Percentiles rank a stretch among this genome's conserved stretches.
Evolutionary conservation across 2,329 filamentous ascomycete species (phyloP).

Genomic region (Ophiosphaerella narmari): DNA sequence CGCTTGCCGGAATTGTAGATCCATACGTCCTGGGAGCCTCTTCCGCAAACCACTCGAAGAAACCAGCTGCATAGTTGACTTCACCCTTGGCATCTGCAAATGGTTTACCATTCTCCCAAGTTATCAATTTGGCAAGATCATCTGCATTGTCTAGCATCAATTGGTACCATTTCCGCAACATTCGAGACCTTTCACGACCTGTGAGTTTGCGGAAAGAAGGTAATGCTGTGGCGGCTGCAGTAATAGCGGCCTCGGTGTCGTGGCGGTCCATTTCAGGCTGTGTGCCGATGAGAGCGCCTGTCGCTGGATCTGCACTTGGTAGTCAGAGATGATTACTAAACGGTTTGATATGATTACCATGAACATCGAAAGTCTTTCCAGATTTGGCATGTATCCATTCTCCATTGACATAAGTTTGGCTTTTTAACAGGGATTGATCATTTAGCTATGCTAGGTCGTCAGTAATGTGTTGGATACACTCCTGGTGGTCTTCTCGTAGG

Average conservation of each 20-base stretch:
- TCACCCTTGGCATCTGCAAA: conserved; percentile 57
- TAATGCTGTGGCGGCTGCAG: conserved; percentile 78
- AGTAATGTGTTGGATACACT: conserved; percentile 8
- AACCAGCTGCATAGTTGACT: conserved; percentile 46
- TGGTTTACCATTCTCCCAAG: conserved; percentile 90
- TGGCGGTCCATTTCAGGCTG: conserved; percentile 80
- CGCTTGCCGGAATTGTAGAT: conserved; percentile 71
- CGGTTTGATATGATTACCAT: conserved; percentile 41
- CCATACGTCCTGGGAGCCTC: conserved; percentile 56
- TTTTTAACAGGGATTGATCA: conserved; percentile 72
- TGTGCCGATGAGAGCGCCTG: conserved; percentile 77
- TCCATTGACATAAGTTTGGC: conserved; percentile 85
- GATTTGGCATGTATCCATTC: conserved; percentile 87
- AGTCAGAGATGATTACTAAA: conserved; percentile 8
- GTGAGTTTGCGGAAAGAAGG: conserved; percentile 71
- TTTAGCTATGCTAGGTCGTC: conserved; percentile 46
- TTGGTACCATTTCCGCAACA: conserved; percentile 82
- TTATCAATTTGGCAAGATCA: conserved; percentile 81
- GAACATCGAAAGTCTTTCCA: conserved; percentile 88
- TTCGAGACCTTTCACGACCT: conserved; percentile 72
- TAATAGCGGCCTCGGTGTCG: conserved; percentile 81
- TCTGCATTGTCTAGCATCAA: conserved; percentile 77
- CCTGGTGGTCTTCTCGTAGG: not conserved
- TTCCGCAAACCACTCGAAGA: conserved; percentile 50
- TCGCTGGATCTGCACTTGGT: conserved; percentile 70